phyloP scores from a whole-genome alignment of 257 asterid genomes.

The Solanum sejunctum region DNA sequence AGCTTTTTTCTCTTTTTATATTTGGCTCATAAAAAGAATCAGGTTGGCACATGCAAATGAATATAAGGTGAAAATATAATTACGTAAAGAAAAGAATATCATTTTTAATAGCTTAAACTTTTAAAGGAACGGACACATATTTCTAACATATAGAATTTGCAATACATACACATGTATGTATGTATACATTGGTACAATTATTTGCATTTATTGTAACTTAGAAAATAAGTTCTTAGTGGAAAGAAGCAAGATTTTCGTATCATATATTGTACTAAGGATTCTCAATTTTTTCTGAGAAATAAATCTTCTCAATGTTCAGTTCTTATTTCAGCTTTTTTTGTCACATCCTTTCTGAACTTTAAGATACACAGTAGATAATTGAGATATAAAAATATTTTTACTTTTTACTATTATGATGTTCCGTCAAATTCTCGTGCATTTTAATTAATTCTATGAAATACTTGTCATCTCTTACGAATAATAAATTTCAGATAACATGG shows the following conservation, averaged over 20 bases:
- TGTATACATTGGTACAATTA: not conserved
- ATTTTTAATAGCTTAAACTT: not conserved
- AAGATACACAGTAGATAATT: not conserved
- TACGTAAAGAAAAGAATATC: no score
- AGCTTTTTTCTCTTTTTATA: no score
- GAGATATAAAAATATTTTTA: not conserved
- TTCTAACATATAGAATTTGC: not conserved
- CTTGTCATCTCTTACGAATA: not conserved
- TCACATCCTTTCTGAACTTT: not conserved
- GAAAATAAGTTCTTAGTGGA: not conserved
- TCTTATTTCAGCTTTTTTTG: not conserved
- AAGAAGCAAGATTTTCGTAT: not conserved
- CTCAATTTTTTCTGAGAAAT: not conserved
- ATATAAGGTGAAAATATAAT: no score
- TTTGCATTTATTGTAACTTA: not conserved
- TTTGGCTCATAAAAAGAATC: no score
- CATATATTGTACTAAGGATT: not conserved
- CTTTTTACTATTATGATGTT: not conserved
- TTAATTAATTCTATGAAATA: not conserved
- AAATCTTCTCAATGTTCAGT: not conserved
- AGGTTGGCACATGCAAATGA: no score
- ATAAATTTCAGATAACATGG: not conserved
- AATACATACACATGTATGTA: not conserved
- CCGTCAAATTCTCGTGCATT: not conserved
- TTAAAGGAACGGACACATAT: not conserved